A percentile compares a stretch with the other conserved stretches of the same genome.
These are phyloP conservation scores for Helotiales sp. DNA, from an alignment of 2,329 filamentous ascomycete genomes.

Conservation along the genomic window DNA sequence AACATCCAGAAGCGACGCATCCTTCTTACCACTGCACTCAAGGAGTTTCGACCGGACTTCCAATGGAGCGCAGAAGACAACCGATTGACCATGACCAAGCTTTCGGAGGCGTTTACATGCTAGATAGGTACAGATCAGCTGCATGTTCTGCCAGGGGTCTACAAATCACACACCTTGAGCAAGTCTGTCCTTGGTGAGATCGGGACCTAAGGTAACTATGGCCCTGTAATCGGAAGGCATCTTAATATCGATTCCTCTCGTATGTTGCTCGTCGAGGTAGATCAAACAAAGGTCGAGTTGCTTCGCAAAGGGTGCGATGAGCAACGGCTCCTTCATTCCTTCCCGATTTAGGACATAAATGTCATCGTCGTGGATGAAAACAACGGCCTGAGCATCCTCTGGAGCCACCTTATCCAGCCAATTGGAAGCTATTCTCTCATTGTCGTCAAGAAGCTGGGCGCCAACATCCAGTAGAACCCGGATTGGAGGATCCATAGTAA, in stretches of 20 bases:
- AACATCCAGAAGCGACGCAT: slow-evolving; percentile 48
- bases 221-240: slow-evolving; percentile 63
- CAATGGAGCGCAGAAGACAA: slow-evolving; percentile 62
- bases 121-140: slow-evolving; percentile 37
- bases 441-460: slow-evolving; percentile 70
- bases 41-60: slow-evolving; percentile 64
- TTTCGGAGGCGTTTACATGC: slow-evolving; percentile 76
- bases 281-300: slow-evolving; percentile 51
- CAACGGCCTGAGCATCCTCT: slow-evolving; percentile 48
- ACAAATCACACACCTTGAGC: slow-evolving; percentile 17
- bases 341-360: slow-evolving; percentile 57
- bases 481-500: slow-evolving; percentile 46
- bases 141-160: neutral
- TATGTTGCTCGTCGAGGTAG: slow-evolving; percentile 69
- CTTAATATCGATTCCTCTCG: slow-evolving; percentile 69
- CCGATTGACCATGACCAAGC: slow-evolving; percentile 68
- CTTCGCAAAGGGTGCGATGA: slow-evolving; percentile 61
- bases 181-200: slow-evolving; percentile 51
- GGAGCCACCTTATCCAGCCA: slow-evolving; percentile 54
- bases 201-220: slow-evolving; percentile 68
- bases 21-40: slow-evolving; percentile 27
- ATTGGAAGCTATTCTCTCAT: slow-evolving; percentile 54
- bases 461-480: slow-evolving; percentile 74
- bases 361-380: slow-evolving; percentile 66
- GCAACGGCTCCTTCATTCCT: slow-evolving; percentile 54